Evolutionary conservation across 1,284 basidiomycete species (phyloP), one percentile per base, ranked within the genome.

Genomic region (Ganoderma resinaceum): DNA sequence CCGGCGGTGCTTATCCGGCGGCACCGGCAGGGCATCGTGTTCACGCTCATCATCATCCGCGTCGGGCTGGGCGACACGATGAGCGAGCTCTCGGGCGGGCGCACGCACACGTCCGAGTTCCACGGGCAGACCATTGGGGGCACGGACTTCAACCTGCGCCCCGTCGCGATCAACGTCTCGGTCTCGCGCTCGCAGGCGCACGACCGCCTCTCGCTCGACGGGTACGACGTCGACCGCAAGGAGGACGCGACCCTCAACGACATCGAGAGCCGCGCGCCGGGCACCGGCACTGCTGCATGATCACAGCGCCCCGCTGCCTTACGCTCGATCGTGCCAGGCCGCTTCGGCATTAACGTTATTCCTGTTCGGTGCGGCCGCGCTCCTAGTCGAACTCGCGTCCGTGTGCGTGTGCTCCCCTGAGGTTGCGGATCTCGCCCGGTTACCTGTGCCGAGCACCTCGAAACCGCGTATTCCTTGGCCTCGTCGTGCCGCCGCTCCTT

Each of bases 1-100:
- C n/a, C n/a, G n/a, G n/a, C n/a, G n/a, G n/a, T n/a, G n/a, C n/a
- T n/a, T n/a, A n/a, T n/a, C n/a, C n/a, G n/a, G n/a, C n/a, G n/a
- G n/a, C n/a, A n/a, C n/a, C n/a, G n/a, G n/a, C 52, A 72, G 71
- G 71, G 71, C 57, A 59, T 68, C n/a, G 71, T 72, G n/a, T 70
- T 72, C 62, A 70, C 66, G 4, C 62, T 72, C 14, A 72, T 72
- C 38, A 70, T 72, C 64, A 68, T 72, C 53, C 71, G 68, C 18
- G 64, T 72, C 38, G 71, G 67, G 2, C 66, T 71, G 52, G 70
- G 66, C 23, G 65, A 62, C 60, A 70, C 69, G 46, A 29, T 70
- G 59, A 65, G 60, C 53, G 66, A 66, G 23, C 9, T 57, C 3
- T 62, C 63, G 5, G 69, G 62, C 60, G 11, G 23, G 23, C 43